Percentiles rank a stretch among this genome's conserved stretches.
These are phyloP conservation scores for Geosiphon pyriformis DNA, from an alignment of 192 early-diverging fungal species.

Conservation along the genomic window DNA sequence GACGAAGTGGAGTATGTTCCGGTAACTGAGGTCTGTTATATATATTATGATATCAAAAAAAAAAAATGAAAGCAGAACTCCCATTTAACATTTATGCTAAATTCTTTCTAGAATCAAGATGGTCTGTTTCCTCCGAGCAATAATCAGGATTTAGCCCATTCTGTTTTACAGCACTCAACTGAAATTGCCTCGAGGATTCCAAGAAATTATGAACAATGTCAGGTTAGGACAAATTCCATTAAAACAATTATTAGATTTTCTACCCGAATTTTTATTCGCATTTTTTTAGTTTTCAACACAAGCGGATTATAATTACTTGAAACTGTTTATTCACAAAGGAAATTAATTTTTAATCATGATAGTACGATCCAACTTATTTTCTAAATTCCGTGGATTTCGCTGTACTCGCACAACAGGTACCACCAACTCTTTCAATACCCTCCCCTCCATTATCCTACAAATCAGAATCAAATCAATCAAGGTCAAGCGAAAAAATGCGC, in stretches of 20 bases:
- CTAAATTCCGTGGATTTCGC: slow-evolving; percentile 12
- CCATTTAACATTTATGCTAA: too few relatives aligned
- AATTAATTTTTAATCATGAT: slow-evolving; percentile 6
- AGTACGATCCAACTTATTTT: slow-evolving; percentile 22
- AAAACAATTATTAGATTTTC: background rate
- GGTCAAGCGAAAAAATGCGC: background rate
- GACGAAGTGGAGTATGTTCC: too few relatives aligned
- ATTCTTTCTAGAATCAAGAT: background rate
- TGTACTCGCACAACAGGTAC: background rate
- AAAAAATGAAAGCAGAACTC: too few relatives aligned
- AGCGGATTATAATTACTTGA: background rate
- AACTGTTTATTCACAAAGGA: background rate
- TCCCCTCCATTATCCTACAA: background rate
- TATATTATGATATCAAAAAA: background rate
- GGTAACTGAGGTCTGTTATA: background rate
- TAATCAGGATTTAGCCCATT: background rate
- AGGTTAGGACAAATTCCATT: background rate
- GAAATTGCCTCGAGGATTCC: slow-evolving; percentile 11
- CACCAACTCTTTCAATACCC: background rate
- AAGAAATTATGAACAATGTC: background rate
- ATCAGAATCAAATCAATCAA: background rate
- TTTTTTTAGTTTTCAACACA: background rate
- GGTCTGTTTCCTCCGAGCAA: background rate
- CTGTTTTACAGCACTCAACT: background rate
- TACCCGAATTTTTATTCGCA: background rate